Conservation (phyloP, 2,329 filamentous ascomycete species). For the Capronia coronata region DNA sequence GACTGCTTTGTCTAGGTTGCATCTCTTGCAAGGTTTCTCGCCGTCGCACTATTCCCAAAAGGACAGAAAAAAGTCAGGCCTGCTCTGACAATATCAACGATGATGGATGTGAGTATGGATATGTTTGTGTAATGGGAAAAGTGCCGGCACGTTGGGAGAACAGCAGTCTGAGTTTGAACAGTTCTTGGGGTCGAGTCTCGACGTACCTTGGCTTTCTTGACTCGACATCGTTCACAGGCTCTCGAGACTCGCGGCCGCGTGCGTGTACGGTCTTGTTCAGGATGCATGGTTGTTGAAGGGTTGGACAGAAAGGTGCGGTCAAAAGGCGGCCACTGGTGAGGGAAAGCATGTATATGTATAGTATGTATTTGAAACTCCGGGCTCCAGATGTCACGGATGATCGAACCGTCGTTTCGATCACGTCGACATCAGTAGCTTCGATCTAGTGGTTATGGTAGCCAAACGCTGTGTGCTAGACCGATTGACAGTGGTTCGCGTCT, state of each 20-base stretch:
- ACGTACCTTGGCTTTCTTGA: conserved; percentile 16
- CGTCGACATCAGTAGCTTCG: not conserved
- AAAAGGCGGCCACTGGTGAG: not conserved
- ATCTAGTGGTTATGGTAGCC: too few relatives aligned
- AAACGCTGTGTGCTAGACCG: too few relatives aligned
- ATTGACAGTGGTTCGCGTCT: too few relatives aligned
- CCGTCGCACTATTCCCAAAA: conserved; percentile 10
- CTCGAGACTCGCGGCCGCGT: conserved; percentile 11
- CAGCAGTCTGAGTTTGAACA: too few relatives aligned
- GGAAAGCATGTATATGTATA: not conserved
- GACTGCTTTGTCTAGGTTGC: conserved; percentile 16
- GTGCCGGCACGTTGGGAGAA: not conserved
- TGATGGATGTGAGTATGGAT: too few relatives aligned
- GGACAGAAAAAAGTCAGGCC: not conserved
- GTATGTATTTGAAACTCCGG: too few relatives aligned
- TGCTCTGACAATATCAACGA: too few relatives aligned
- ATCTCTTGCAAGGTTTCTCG: conserved; percentile 18
- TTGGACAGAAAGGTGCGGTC: not conserved
- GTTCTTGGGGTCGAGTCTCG: too few relatives aligned
- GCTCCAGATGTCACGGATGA: not conserved
- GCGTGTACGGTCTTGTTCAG: conserved; percentile 3
- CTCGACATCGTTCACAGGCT: conserved; percentile 15
- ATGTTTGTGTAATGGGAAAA: too few relatives aligned
- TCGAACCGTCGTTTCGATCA: not conserved
- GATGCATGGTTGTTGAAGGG: conserved; percentile 2